phyloP scores from a whole-genome alignment of 2,329 filamentous ascomycete genomes.

The Emydomyces testavorans region DNA sequence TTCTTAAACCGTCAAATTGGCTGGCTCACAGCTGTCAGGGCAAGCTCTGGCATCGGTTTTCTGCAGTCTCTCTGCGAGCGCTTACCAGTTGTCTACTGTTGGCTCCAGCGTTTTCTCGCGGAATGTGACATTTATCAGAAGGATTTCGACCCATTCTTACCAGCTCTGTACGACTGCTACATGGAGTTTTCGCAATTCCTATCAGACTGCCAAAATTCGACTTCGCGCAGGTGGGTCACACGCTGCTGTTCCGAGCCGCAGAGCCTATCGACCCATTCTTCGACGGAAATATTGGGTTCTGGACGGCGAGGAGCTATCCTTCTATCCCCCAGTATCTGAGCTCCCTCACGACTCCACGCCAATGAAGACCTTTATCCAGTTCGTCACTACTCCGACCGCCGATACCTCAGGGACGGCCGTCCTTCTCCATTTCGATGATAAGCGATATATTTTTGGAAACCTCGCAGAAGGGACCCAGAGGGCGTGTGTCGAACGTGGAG shows the following conservation, averaged over 20 bases:
- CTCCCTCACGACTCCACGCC: neutral
- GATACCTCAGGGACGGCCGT: constrained; percentile 76
- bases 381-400: constrained; percentile 71
- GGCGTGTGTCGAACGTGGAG: constrained; percentile 55
- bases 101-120: neutral
- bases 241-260: neutral
- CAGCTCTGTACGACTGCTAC: neutral
- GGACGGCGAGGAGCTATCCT: neutral
- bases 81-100: neutral
- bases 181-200: neutral
- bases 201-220: neutral
- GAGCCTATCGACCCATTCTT: neutral
- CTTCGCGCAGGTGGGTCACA: neutral
- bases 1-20: constrained; percentile 8
- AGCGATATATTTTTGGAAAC: constrained; percentile 76
- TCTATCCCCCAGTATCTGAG: neutral
- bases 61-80: neutral
- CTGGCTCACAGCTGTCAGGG: constrained; percentile 7
- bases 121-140: neutral
- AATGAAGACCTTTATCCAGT: constrained; percentile 65
- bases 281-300: constrained; percentile 4
- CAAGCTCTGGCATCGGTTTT: constrained; percentile 5
- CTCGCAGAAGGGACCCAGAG: constrained; percentile 77
- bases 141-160: neutral
- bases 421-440: constrained; percentile 66